A percentile compares a stretch with the other conserved stretches of the same genome.
Evolutionary conservation across 2,329 filamentous ascomycete genomes (phyloP).

Genomic region (Aspergillus hiratsukae): DNA sequence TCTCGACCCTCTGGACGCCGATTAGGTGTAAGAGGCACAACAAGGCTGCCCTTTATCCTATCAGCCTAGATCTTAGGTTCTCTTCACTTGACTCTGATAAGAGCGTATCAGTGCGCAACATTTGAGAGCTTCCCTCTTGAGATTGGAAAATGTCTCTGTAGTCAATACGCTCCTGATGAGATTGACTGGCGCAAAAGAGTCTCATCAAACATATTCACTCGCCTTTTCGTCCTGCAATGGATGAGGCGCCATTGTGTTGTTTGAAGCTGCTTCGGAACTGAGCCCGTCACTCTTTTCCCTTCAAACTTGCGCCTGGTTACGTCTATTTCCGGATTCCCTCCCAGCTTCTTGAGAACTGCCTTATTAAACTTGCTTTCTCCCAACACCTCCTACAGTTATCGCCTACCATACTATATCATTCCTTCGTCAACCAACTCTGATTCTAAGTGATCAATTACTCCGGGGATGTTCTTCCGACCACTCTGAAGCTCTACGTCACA

Average conservation of each 20-base stretch:
- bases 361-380: not conserved
- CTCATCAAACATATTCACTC: not conserved
- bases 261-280: slow-evolving; percentile 1
- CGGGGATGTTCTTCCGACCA: not conserved
- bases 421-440: not conserved
- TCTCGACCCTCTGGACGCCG: not conserved
- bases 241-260: not conserved
- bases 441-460: not conserved
- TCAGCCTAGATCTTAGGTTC: not conserved
- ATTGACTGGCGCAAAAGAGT: not conserved
- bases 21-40: not conserved
- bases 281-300: not conserved
- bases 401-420: not conserved
- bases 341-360: slow-evolving; percentile 6
- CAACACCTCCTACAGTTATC: not conserved
- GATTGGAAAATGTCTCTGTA: not conserved
- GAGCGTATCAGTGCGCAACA: not conserved
- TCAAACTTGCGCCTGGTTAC: not conserved
- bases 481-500: slow-evolving; percentile 7
- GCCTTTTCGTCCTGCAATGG: not conserved
- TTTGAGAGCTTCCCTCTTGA: not conserved
- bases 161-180: not conserved
- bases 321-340: not conserved
- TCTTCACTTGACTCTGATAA: not conserved
- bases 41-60: not conserved